Evolutionary conservation across 176 grass and related monocot species (phyloP).

Genomic region (Juncus inflexus): DNA sequence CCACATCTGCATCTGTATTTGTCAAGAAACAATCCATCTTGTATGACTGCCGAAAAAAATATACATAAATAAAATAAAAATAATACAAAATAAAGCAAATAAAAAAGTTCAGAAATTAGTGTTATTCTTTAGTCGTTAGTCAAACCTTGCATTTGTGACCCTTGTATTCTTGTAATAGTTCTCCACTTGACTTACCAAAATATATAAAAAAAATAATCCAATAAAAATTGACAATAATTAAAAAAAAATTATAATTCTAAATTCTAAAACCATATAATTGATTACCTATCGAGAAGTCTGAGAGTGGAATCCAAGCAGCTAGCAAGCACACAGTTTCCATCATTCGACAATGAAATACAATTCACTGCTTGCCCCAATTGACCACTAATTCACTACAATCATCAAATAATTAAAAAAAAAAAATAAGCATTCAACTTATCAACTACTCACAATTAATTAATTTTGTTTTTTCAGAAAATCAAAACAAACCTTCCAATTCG

Average conservation of each 20-base stretch:
- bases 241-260: too few species aligned
- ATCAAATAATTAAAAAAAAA: not conserved
- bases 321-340: conserved; percentile 74
- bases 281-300: conserved; percentile 82
- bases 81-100: too few species aligned
- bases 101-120: not conserved
- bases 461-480: not conserved
- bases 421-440: not conserved
- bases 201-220: conserved; percentile 6
- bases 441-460: not conserved
- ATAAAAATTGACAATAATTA: too few species aligned
- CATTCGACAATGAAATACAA: conserved; percentile 92
- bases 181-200: conserved; percentile 60
- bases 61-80: conserved; percentile 5
- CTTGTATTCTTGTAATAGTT: conserved; percentile 89
- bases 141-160: conserved; percentile 91
- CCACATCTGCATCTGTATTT: conserved; percentile 83
- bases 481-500: conserved; percentile 77
- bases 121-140: not conserved
- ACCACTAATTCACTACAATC: conserved; percentile 69
- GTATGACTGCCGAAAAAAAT: conserved; percentile 45
- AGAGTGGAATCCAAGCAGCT: conserved; percentile 93
- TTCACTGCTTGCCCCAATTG: conserved; percentile 77
- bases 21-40: conserved; percentile 97
- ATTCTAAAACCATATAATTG: too few species aligned